phyloP scores from a whole-genome alignment of 495 filamentous ascomycete species.

The Xylaria cubensis region DNA sequence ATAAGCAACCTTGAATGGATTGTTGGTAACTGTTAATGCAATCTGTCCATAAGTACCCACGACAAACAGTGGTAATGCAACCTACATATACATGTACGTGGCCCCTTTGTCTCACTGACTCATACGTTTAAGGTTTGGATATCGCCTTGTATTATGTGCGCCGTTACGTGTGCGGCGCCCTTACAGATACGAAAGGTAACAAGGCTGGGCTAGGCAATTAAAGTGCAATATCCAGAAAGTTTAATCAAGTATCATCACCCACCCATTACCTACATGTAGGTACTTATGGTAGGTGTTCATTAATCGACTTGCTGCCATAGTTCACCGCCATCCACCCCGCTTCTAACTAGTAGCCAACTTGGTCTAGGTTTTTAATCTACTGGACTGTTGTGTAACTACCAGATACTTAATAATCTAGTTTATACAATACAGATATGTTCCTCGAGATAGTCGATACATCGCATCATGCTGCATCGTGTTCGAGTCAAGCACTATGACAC shows the following conservation, averaged over 20 bases:
- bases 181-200: neutral
- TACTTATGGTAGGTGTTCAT: neutral
- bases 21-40: neutral
- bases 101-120: conserved; percentile 6
- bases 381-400: neutral
- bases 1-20: neutral
- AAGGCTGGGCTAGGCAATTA: neutral
- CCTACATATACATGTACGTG: conserved; percentile 11
- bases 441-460: neutral
- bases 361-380: neutral
- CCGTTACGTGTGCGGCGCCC: neutral
- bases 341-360: neutral
- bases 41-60: conserved; percentile 1
- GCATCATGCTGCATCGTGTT: neutral
- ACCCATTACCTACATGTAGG: no score
- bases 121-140: neutral
- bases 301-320: neutral
- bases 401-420: no score
- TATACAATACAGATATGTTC: neutral
- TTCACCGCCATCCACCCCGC: neutral
- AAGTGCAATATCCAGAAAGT: no score
- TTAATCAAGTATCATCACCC: neutral
- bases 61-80: neutral
- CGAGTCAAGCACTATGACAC: neutral
- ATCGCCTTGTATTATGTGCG: neutral